Conservation (phyloP, 495 filamentous ascomycete species). For the Lophiotrema nucula region DNA sequence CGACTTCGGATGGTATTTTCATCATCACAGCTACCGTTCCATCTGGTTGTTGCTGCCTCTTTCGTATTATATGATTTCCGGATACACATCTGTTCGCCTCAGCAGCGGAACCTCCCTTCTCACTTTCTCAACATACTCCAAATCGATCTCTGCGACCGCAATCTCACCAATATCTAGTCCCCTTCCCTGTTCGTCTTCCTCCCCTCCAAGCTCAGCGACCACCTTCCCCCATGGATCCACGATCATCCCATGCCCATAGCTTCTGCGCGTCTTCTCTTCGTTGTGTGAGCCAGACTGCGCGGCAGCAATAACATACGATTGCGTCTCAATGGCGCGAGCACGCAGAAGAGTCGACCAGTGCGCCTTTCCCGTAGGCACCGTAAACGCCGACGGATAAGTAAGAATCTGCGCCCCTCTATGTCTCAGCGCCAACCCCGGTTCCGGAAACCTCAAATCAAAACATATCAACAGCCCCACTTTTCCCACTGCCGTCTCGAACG, state of each 20-base stretch:
- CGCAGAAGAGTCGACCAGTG: constrained; percentile 82
- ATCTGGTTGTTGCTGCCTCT: too few species aligned
- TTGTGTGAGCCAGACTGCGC: constrained; percentile 82
- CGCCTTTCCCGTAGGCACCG: constrained; percentile 76
- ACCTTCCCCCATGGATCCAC: constrained; percentile 86
- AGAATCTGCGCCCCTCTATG: constrained; percentile 71
- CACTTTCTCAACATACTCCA: constrained; percentile 39
- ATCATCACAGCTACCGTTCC: too few species aligned
- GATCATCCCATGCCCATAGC: constrained; percentile 88
- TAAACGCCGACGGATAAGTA: constrained; percentile 89
- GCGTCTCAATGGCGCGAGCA: constrained; percentile 85
- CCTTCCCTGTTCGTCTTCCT: constrained; percentile 29
- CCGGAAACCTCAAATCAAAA: constrained; percentile 88
- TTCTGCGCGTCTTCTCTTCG: constrained; percentile 60
- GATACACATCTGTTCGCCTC: constrained; percentile 58
- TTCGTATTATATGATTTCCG: constrained; percentile 43
- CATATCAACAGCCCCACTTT: constrained; percentile 78
- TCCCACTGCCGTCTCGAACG: constrained; percentile 71
- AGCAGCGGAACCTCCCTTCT: constrained; percentile 47
- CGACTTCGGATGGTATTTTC: too few species aligned
- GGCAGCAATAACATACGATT: constrained; percentile 82
- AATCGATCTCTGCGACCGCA: constrained; percentile 46
- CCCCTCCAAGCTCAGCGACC: constrained; percentile 59
- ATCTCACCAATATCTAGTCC: constrained; percentile 49
- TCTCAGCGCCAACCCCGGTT: constrained; percentile 65